These are phyloP conservation scores for Neurospora discreta DNA, from an alignment of 495 filamentous ascomycete genomes.

Conservation along the genomic window DNA sequence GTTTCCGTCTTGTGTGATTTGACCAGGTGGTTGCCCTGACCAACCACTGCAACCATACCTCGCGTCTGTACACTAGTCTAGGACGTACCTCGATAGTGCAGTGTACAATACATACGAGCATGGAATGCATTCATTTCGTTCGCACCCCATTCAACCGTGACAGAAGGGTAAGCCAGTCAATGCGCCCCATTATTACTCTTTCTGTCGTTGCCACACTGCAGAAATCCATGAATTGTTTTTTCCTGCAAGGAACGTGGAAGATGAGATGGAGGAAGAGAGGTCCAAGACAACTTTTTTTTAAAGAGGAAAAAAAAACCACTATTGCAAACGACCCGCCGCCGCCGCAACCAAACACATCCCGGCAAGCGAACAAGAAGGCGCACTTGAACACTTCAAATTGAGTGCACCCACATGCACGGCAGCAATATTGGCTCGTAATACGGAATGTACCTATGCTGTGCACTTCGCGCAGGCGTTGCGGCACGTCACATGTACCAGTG, in stretches of 20 bases:
- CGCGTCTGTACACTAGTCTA: no score
- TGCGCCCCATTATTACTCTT: conserved; percentile 1
- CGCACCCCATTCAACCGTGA: not conserved
- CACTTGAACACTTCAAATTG: not conserved
- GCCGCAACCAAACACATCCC: not conserved
- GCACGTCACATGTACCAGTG: not conserved
- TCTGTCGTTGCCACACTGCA: no score
- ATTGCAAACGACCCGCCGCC: not conserved
- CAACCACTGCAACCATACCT: not conserved
- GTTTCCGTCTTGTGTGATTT: conserved; percentile 3
- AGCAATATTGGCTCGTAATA: not conserved
- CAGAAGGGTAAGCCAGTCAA: not conserved
- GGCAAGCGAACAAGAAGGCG: not conserved
- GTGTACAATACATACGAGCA: not conserved
- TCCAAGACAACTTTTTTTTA: no score
- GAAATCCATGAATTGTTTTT: not conserved
- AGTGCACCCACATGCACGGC: not conserved
- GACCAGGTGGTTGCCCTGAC: not conserved
- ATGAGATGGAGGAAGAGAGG: not conserved
- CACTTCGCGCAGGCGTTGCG: not conserved
- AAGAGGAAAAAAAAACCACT: not conserved
- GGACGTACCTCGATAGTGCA: not conserved
- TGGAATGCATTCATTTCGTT: not conserved
- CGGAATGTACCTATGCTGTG: not conserved
- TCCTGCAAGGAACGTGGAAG: not conserved